Evolutionary conservation across 139 green algal genomes (phyloP).

Genomic region (Chlorella sp.): DNA sequence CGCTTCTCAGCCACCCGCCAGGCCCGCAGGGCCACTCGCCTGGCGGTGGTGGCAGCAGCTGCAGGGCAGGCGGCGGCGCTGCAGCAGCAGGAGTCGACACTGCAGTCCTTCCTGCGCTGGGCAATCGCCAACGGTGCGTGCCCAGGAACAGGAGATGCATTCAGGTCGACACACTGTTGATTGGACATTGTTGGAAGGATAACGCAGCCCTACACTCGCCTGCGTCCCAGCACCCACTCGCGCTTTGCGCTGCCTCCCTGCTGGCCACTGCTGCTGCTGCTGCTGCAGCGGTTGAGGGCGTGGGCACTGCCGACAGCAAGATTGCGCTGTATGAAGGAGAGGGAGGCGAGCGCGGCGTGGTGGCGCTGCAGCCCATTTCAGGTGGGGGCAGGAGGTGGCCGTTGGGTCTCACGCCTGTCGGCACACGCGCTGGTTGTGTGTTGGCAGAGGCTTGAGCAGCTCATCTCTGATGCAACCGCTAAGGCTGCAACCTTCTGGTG

Average conservation of each 20-base stretch:
- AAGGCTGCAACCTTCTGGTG: too few relatives aligned
- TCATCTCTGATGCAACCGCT: too few relatives aligned
- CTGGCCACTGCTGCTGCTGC: neutral
- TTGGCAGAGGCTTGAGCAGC: too few relatives aligned
- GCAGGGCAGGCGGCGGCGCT: neutral
- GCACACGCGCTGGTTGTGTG: too few relatives aligned
- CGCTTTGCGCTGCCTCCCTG: too few relatives aligned
- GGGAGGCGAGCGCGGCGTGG: slow-evolving; percentile 63
- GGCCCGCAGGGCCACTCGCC: neutral
- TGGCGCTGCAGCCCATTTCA: slow-evolving; percentile 47
- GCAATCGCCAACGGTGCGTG: slow-evolving; percentile 39
- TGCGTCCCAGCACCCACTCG: too few relatives aligned
- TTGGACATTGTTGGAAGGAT: too few relatives aligned
- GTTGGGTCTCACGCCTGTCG: too few relatives aligned
- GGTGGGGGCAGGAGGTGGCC: too few relatives aligned
- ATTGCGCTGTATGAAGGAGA: slow-evolving; percentile 58
- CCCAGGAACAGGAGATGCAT: neutral
- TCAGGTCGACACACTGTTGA: too few relatives aligned
- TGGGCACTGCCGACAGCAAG: slow-evolving; percentile 59
- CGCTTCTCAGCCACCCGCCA: too few relatives aligned
- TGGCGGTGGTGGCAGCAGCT: neutral
- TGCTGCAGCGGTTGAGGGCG: slow-evolving; percentile 50
- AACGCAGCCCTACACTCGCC: too few relatives aligned
- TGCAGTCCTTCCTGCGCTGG: slow-evolving; percentile 34
- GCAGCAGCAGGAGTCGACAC: slow-evolving; percentile 6